Conservation (phyloP, 768 basidiomycete species). For the Boletus sensibilis region DNA sequence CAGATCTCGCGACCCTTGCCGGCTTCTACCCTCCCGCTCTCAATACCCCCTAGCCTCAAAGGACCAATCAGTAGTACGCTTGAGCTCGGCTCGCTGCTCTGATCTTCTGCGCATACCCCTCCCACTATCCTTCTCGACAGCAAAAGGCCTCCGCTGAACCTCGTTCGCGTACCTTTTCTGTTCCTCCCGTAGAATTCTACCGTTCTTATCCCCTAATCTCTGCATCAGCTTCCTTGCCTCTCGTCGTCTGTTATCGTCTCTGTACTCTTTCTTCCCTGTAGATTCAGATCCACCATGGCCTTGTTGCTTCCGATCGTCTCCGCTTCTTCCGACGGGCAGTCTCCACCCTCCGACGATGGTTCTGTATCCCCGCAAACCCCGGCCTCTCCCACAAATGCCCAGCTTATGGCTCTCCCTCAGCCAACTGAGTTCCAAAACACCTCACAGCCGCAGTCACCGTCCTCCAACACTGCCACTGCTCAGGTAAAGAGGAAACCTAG, state of each 20-base stretch:
- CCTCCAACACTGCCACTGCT: conserved; percentile 24
- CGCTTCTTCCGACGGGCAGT: conserved; percentile 38
- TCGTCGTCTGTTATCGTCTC: conserved; percentile 5
- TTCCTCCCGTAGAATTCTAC: conserved; percentile 27
- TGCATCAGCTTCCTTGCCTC: not conserved
- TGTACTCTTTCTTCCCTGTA: conserved; percentile 16
- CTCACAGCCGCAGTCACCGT: conserved; percentile 23
- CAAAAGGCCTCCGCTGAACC: conserved; percentile 42
- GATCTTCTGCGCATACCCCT: conserved; percentile 28
- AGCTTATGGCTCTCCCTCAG: conserved; percentile 37
- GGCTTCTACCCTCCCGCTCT: conserved; percentile 62
- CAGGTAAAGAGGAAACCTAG: conserved; percentile 77
- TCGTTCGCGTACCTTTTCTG: conserved; percentile 44
- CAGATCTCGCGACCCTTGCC: conserved; percentile 95
- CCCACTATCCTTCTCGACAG: conserved; percentile 17
- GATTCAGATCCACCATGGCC: conserved; percentile 25
- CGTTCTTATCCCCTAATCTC: conserved; percentile 17
- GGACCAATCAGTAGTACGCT: conserved; percentile 52
- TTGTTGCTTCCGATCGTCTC: conserved; percentile 42
- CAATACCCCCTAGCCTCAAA: conserved; percentile 33
- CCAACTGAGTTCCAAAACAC: conserved; percentile 25
- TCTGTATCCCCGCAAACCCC: conserved; percentile 51
- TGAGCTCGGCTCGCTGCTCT: conserved; percentile 68
- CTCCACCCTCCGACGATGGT: conserved; percentile 43
- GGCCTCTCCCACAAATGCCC: conserved; percentile 38